These are phyloP conservation scores for Saprolegnia parasitica DNA, from an alignment of 352 stramenopile species.

Conservation along the genomic window DNA sequence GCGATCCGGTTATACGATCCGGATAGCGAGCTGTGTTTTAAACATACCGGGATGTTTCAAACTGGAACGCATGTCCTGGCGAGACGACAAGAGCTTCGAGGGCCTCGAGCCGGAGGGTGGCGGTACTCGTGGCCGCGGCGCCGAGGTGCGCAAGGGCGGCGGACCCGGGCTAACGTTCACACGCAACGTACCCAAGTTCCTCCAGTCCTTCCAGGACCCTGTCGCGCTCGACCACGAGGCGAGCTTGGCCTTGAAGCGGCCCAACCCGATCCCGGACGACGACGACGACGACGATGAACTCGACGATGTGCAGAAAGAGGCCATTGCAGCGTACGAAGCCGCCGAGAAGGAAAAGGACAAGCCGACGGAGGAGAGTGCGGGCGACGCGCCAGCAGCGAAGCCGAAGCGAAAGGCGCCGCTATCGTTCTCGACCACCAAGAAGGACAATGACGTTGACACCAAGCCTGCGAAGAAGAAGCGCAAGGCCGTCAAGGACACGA, in stretches of 20 bases:
- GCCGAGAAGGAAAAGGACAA: conserved; percentile 45
- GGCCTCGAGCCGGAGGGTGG: conserved; percentile 36
- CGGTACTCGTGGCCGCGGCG: conserved; percentile 29
- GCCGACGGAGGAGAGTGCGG: conserved; percentile 31
- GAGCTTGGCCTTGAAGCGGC: conserved; percentile 52
- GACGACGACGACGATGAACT: conserved; percentile 60
- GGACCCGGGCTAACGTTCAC: conserved; percentile 62
- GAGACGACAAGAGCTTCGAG: conserved; percentile 66
- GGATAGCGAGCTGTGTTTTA: neutral
- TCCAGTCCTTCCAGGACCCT: conserved; percentile 67
- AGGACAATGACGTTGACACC: conserved; percentile 35
- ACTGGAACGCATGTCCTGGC: conserved; percentile 46
- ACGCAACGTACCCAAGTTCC: conserved; percentile 78
- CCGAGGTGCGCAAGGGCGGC: conserved; percentile 32
- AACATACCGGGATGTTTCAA: neutral
- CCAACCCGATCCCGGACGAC: conserved; percentile 38
- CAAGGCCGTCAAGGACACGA: conserved; percentile 74
- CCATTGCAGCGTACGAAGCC: conserved; percentile 64
- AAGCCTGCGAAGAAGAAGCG: conserved; percentile 43
- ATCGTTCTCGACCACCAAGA: conserved; percentile 25
- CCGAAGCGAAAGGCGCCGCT: conserved; percentile 5
- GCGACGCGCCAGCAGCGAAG: neutral
- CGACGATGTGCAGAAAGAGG: conserved; percentile 76
- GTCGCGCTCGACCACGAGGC: conserved; percentile 47
- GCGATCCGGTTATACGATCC: too few relatives aligned